Evolutionary conservation across 306 rosid species (phyloP).

Genomic region (Morella rubra): DNA sequence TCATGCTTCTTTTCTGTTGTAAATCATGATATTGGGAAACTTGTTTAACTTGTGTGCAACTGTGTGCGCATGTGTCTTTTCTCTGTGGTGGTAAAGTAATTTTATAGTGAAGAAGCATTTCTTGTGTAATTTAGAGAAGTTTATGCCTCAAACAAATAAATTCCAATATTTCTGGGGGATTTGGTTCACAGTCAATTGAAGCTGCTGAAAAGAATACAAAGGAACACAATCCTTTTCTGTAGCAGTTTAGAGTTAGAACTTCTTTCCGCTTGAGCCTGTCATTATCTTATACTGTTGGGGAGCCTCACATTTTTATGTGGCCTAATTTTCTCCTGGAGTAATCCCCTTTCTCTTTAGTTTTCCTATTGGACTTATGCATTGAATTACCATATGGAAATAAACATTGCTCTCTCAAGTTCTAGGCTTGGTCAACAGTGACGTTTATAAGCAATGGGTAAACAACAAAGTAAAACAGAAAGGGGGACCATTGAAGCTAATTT

Average conservation of each 20-base stretch:
- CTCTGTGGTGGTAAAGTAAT: not conserved
- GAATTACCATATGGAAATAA: not conserved
- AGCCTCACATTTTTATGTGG: not conserved
- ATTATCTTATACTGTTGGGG: not conserved
- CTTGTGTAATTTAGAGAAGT: not conserved
- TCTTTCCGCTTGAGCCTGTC: not conserved
- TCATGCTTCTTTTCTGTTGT: conserved; percentile 6
- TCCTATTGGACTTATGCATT: not conserved
- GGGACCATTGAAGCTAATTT: too few relatives aligned
- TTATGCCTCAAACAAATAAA: not conserved
- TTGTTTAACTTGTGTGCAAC: not conserved
- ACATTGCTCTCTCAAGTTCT: not conserved
- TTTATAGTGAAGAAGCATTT: not conserved
- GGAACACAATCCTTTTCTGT: not conserved
- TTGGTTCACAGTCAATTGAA: not conserved
- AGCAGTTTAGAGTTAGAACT: not conserved
- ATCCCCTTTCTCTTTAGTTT: too few relatives aligned
- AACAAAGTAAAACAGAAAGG: too few relatives aligned
- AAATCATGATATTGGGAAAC: not conserved
- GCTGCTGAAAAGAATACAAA: not conserved
- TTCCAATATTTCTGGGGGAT: not conserved
- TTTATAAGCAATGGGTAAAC: too few relatives aligned
- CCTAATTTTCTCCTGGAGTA: not conserved
- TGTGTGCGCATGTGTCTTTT: not conserved
- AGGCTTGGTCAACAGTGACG: too few relatives aligned